Evolutionary conservation across 2,329 filamentous ascomycete genomes (phyloP).

Genomic region (Colletotrichum spinosum): DNA sequence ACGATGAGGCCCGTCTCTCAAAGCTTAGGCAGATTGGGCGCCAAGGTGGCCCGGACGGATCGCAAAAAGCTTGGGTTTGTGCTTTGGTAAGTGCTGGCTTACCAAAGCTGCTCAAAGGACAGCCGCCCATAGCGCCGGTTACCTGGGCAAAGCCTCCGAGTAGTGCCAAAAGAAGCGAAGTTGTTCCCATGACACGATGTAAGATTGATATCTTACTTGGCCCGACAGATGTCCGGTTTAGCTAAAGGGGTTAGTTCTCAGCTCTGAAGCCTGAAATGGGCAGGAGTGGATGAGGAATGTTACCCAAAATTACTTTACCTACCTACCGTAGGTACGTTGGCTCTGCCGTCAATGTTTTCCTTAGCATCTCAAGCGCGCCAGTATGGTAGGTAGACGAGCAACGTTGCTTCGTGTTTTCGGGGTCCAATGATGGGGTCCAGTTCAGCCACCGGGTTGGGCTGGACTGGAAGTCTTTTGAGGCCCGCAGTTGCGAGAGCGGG

Average conservation of each 20-base stretch:
- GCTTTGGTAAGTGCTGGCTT: too few relatives aligned
- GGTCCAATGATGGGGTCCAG: conserved; percentile 20
- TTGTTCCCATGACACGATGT: not conserved
- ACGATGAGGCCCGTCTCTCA: conserved; percentile 3
- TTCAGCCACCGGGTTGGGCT: conserved; percentile 17
- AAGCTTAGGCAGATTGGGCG: conserved; percentile 15
- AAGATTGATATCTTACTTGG: conserved; percentile 8
- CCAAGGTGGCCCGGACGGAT: not conserved
- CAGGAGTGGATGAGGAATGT: conserved; percentile 9
- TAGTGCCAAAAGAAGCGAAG: too few relatives aligned
- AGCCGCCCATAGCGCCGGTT: too few relatives aligned
- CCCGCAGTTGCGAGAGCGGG: conserved; percentile 24
- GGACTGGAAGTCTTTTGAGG: conserved; percentile 2
- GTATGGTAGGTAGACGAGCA: not conserved
- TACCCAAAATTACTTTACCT: conserved; percentile 2
- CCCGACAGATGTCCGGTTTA: not conserved
- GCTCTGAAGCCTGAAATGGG: conserved; percentile 16
- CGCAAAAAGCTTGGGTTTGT: not conserved
- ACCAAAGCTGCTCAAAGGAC: too few relatives aligned
- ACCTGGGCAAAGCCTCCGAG: too few relatives aligned
- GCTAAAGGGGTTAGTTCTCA: conserved; percentile 2
- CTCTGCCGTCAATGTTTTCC: not conserved
- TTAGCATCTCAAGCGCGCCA: not conserved
- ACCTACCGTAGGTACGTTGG: not conserved
- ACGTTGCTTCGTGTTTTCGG: conserved; percentile 13